Base-by-base conservation (phyloP, 23 red algal species). In the Gracilaria gracilis region DNA sequence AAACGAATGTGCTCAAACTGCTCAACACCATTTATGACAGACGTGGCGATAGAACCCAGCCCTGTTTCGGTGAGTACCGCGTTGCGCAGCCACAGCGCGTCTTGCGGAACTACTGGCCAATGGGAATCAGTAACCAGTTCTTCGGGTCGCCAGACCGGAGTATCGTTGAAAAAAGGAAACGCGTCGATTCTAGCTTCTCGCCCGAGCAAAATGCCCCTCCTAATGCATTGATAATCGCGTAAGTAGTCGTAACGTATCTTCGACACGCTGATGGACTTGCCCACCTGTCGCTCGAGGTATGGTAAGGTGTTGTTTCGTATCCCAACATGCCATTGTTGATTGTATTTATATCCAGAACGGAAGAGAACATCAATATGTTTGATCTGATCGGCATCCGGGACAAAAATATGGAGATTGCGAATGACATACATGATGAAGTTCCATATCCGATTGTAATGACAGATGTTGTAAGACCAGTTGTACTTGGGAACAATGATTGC, bases 401-500 rank as follows among this genome's bases (percentile, higher is more conserved):
- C 92, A 58, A 88, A 94, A 27, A 66, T 36, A 40, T 57, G 28
- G 32, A 94, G 61, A 82, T 94, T 87, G 20, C 80, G 65, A 34
- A 94, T 64, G 12, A 94, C 92, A n/a, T 81, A 88, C 16, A 94
- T 79, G 67, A 87, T 65, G 80, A 64, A 87, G 54, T 87, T 80
- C 92, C 92, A 94, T 14, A 88, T 59, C 0, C 92, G 82, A 28
- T 88, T 88, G 62, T 87, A 94, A 49, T 94, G 92, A 44, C 92
- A 94, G 24, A 94, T 94, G 21, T 94, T 94, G 51, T 71, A 88
- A 0, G 82, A 87, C 83, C 84, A 94, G 34, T 87, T 57, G 49
- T 94, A 94, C 75, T 94, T 94, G 20, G 92, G 92, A 16, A 88
- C 74, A 29, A 94, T 72, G 46, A 94, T 88, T n/a, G 92, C 92